Conservation (phyloP, 2,329 filamentous ascomycete species). For the Colletotrichum zoysiae region DNA sequence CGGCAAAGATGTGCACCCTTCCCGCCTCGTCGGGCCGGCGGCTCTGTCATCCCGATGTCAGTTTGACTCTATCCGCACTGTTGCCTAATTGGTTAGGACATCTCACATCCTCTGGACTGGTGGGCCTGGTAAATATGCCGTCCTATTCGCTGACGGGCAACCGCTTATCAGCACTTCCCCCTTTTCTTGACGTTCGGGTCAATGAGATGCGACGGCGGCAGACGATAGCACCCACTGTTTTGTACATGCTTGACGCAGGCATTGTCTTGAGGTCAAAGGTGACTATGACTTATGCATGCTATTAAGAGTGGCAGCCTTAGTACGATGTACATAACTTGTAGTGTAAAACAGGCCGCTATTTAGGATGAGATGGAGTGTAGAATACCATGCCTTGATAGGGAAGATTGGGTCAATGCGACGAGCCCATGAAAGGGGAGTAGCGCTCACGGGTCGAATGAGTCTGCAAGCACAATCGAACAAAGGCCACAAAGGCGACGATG, state of each 20-base stretch:
- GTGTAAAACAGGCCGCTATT: background rate
- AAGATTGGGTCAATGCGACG: too few relatives aligned
- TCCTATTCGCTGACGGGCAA: conserved; percentile 24
- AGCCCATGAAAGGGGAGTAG: background rate
- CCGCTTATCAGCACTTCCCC: background rate
- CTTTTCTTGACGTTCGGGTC: conserved; percentile 1
- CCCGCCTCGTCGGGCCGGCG: conserved; percentile 25
- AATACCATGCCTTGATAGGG: background rate
- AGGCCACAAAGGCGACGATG: background rate
- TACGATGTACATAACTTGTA: background rate
- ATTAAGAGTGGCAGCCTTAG: too few relatives aligned
- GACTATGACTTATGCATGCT: background rate
- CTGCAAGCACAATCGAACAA: background rate
- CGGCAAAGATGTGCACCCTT: background rate
- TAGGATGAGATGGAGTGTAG: conserved; percentile 10
- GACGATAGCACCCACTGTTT: background rate
- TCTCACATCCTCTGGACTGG: background rate
- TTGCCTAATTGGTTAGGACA: conserved; percentile 28
- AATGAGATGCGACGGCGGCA: background rate
- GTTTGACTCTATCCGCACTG: background rate
- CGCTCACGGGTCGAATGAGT: background rate
- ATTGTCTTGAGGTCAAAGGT: background rate
- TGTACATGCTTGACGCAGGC: background rate
- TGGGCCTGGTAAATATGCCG: background rate
- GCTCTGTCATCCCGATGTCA: conserved; percentile 3